Percentiles rank a stretch among this genome's conserved stretches.
Evolutionary conservation across 1,284 basidiomycete species (phyloP).

Genomic region (Neotropicomus parvogracilis): DNA sequence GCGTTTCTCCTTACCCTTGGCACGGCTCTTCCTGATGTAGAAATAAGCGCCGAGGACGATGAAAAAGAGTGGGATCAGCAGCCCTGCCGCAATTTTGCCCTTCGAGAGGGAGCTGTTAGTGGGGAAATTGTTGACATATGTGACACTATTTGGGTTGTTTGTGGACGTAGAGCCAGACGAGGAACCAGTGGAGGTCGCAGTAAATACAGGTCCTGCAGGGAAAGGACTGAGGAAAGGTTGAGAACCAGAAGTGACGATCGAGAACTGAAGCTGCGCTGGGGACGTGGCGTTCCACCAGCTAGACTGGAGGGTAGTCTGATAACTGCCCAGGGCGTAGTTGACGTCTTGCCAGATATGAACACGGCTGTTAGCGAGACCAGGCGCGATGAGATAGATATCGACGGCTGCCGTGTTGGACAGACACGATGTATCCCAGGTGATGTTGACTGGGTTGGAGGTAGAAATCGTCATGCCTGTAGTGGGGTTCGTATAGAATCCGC

Average conservation of each 20-base stretch:
- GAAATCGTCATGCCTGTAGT: conserved; percentile 50
- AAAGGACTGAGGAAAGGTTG: conserved; percentile 54
- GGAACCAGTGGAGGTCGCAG: conserved; percentile 54
- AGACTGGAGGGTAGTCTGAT: conserved; percentile 55
- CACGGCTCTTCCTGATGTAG: conserved; percentile 60
- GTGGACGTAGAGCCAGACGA: conserved; percentile 42
- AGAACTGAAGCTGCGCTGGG: conserved; percentile 57
- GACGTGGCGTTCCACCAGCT: conserved; percentile 76
- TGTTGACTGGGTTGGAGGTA: conserved; percentile 52
- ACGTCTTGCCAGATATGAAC: conserved; percentile 67
- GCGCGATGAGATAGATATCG: conserved; percentile 76
- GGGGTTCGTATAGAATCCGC: conserved; percentile 68
- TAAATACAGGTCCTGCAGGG: conserved; percentile 73
- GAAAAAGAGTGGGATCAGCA: conserved; percentile 69
- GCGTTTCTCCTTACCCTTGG: conserved; percentile 55
- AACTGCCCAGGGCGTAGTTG: conserved; percentile 52
- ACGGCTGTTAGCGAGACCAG: conserved; percentile 41
- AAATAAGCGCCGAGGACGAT: conserved; percentile 44
- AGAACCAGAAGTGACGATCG: conserved; percentile 56
- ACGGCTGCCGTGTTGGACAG: conserved; percentile 42
- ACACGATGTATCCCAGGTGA: conserved; percentile 72
- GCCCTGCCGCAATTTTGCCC: conserved; percentile 75
- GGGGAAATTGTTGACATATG: conserved; percentile 36
- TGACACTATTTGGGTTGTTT: conserved; percentile 36
- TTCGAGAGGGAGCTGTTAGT: conserved; percentile 42